Evolutionary conservation across 2,329 filamentous ascomycete genomes (phyloP), one percentile per base, ranked within the genome.

Genomic region (Scedosporium dehoogii): DNA sequence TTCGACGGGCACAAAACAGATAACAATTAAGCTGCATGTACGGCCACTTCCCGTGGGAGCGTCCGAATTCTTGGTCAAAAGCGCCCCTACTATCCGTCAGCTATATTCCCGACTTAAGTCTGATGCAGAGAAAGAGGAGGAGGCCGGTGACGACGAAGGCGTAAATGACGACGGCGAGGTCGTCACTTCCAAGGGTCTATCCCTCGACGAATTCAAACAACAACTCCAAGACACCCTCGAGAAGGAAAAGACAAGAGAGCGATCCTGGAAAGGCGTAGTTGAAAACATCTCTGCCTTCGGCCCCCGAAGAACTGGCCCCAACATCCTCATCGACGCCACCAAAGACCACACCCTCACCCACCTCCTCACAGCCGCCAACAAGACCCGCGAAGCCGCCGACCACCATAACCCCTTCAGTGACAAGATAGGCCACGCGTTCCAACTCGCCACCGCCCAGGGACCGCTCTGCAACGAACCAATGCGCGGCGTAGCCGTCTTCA

Each of bases 371-470:
- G 66, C 71, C 5, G 71, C 73, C 48, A 38, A 42, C 16, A 74
- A 74, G 53, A 63, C 68, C 29, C 62, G 68, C 38, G 66, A 69
- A 6, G 65, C 66, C 44, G 66, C 68, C 6, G 71, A 73, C 5
- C 67, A 71, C 23, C 77, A 73, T 4, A 67, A 71, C 23, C 77
- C 76, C 3, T 73, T 75, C 6, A 85, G 87, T 63, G 93, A 97
- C 77, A 97, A 96, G 72, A 90, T 97, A 66, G 81, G 85, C 7
- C 92, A 99, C 72, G 92, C 91, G 58, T 99, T 99, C 81, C 94
- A 99, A 73, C 87, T 97, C 16, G 89, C 91, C 46, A 96, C 88
- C 0, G 84, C 86, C 23, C 91, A 96, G 74, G 94, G 94, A 0
- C 92, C 94, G 0, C 83, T 97, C 59, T 97, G 94, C 74, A 84